Evolutionary conservation across 116 monocot species (phyloP), one percentile per base, ranked within the genome.

Genomic region (Thalassia testudinum): DNA sequence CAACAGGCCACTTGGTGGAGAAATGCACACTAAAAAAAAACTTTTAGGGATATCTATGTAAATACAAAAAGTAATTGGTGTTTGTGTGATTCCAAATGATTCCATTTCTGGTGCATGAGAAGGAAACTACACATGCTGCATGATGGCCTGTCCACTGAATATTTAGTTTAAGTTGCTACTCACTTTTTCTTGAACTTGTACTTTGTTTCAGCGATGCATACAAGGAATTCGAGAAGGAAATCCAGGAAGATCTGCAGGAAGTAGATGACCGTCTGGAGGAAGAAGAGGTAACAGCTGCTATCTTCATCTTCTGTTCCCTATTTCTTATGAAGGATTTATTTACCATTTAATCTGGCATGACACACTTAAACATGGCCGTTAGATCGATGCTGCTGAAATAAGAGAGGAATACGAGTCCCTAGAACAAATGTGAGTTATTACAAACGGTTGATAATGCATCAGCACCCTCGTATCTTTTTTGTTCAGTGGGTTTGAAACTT

Each of bases 151-250:
- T n/a, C n/a, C n/a, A n/a, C n/a, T n/a, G n/a, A n/a, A n/a, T n/a
- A n/a, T n/a, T n/a, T 38, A 5, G 38, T 38, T 38, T 38, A 13
- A 38, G 13, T 13, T 38, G 38, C 13, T 38, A 7, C 13, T 38
- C 38, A 7, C 13, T 38, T 58, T 42, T 15, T 58, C 26, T 51
- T 7, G 10, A 12, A 8, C 23, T n/a, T n/a, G n/a, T 75, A n/a
- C n/a, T n/a, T n/a, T n/a, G n/a, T n/a, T n/a, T 26, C 60, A 95
- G 95, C 66, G 85, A 95, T 70, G 95, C 78, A 7, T 84, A 81
- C 69, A 95, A 95, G 65, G 88, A 88, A 65, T 95, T 87, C 51
- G 88, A 95, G 54, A 95, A 88, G 65, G 95, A 81, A 62, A 85
- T 95, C 59, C 76, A 85, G 54, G 88, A 73, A 20, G 56, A 95